These are phyloP conservation scores for Phytopythium oedochilum DNA, from an alignment of 352 stramenopile species.

Conservation along the genomic window DNA sequence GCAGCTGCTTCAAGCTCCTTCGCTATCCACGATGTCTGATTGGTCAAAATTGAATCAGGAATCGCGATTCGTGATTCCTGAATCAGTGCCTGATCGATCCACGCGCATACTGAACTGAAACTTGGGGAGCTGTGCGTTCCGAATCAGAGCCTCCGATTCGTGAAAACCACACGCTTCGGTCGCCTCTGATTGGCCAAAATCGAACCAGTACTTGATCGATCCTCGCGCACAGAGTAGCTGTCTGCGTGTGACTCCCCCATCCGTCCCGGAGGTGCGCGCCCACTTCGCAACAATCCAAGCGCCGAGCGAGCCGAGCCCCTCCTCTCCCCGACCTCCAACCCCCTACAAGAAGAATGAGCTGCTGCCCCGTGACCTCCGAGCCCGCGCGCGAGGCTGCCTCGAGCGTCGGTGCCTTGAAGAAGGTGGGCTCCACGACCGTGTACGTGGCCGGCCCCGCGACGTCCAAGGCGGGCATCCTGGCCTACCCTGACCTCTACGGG, in stretches of 20 bases:
- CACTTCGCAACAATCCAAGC: neutral
- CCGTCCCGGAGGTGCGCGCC: neutral
- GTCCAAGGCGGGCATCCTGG: slow-evolving; percentile 63
- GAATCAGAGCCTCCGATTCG: too few relatives aligned
- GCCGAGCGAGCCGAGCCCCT: neutral
- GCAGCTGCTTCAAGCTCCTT: neutral
- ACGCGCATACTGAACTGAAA: too few relatives aligned
- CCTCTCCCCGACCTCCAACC: neutral
- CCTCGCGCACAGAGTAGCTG: neutral
- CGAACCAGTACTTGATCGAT: too few relatives aligned
- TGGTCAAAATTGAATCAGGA: slow-evolving; percentile 1
- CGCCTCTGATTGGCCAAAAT: slow-evolving; percentile 1
- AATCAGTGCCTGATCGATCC: too few relatives aligned
- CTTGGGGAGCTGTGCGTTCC: too few relatives aligned
- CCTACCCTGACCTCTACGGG: slow-evolving; percentile 74
- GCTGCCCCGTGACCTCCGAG: slow-evolving; percentile 68
- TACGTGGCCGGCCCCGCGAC: slow-evolving; percentile 66
- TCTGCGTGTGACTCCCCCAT: neutral
- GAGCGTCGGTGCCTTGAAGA: slow-evolving; percentile 56
- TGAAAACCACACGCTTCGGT: too few relatives aligned
- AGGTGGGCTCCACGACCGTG: slow-evolving; percentile 57
- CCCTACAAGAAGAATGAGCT: slow-evolving; percentile 41
- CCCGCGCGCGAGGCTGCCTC: slow-evolving; percentile 36
- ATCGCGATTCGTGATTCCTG: too few relatives aligned
- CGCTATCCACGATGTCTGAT: neutral